phyloP scores from a whole-genome alignment of 2,329 filamentous ascomycete species.

The Colletotrichum siamense region DNA sequence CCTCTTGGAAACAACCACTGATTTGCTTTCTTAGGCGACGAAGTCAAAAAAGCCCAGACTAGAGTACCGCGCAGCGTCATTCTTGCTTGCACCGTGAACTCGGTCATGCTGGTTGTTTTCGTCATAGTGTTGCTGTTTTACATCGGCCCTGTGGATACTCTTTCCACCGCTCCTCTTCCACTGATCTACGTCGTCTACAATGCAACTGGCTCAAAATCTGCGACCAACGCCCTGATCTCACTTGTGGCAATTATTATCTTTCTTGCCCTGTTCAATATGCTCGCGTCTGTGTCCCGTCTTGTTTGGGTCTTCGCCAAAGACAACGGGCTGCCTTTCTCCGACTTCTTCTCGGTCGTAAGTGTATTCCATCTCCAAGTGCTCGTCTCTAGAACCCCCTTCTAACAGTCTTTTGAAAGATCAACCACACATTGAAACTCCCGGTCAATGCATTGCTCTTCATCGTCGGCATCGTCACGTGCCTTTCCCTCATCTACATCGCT shows the following conservation, averaged over 20 bases:
- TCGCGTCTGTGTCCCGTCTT: neutral
- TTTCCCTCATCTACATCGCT: neutral
- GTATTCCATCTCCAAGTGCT: neutral
- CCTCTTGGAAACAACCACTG: accelerated
- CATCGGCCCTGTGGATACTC: neutral
- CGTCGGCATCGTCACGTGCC: neutral
- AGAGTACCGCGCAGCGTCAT: neutral
- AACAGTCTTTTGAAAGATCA: neutral
- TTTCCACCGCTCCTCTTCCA: neutral
- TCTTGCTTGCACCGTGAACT: neutral
- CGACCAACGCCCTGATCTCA: neutral
- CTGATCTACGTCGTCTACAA: neutral
- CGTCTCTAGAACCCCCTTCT: neutral
- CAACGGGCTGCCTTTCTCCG: neutral
- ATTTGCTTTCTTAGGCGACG: neutral
- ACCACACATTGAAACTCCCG: neutral
- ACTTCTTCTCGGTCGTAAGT: neutral
- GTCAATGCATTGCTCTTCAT: neutral
- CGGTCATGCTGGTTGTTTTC: neutral
- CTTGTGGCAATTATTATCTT: neutral
- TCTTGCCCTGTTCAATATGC: neutral
- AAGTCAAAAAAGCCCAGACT: neutral
- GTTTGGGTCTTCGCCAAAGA: neutral
- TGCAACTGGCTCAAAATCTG: neutral
- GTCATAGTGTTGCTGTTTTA: neutral